Conservation (phyloP, 2,329 filamentous ascomycete genomes). For the Aureobasidium sp. region DNA sequence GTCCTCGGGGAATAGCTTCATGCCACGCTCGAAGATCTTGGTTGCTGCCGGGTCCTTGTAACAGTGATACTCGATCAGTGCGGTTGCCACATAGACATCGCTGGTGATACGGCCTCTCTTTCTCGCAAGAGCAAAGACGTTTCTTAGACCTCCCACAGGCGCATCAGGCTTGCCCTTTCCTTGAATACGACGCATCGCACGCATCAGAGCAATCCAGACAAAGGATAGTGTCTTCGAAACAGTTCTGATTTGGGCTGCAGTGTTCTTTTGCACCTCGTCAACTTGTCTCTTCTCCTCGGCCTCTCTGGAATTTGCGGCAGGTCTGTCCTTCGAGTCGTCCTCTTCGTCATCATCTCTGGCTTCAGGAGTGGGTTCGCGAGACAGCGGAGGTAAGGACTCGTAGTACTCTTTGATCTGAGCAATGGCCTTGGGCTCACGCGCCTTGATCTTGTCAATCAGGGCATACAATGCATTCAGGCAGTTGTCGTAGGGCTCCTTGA, state of each 20-base stretch:
- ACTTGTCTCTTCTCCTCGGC: constrained; percentile 49
- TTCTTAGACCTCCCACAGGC: constrained; percentile 63
- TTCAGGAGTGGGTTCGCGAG: constrained; percentile 32
- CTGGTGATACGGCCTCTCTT: constrained; percentile 82
- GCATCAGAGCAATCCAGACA: constrained; percentile 90
- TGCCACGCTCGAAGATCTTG: constrained; percentile 92
- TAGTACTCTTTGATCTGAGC: constrained; percentile 50
- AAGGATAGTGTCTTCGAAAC: constrained; percentile 83
- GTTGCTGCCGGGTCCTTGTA: constrained; percentile 90
- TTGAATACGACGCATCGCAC: constrained; percentile 88
- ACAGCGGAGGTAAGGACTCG: constrained; percentile 34
- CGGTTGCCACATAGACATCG: constrained; percentile 90
- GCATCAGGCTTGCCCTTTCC: constrained; percentile 59
- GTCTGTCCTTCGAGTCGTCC: constrained; percentile 34
- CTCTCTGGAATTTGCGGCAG: constrained; percentile 37
- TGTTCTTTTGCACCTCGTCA: constrained; percentile 55
- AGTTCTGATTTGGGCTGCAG: constrained; percentile 64
- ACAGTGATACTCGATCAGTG: constrained; percentile 88
- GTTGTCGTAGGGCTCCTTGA: constrained; percentile 76
- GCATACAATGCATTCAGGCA: constrained; percentile 84
- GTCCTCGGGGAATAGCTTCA: constrained; percentile 88
- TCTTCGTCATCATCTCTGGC: constrained; percentile 50
- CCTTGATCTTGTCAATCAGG: constrained; percentile 64
- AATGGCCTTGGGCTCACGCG: constrained; percentile 57
- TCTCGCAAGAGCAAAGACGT: constrained; percentile 83